Evolutionary conservation across 306 rosid species (phyloP).

Genomic region (Mucuna pruriens): DNA sequence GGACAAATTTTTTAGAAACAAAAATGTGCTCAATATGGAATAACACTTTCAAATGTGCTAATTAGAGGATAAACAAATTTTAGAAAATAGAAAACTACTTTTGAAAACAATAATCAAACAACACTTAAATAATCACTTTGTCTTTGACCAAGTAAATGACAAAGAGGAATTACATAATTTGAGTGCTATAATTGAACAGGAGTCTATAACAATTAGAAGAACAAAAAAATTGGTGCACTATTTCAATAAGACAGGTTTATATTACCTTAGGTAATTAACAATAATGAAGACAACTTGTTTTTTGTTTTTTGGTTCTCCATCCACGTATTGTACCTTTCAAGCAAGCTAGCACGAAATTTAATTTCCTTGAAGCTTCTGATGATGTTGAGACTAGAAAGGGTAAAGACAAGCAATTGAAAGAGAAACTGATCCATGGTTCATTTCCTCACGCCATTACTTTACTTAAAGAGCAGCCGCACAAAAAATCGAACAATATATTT

Average conservation of each 20-base stretch:
- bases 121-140: background rate
- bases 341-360: background rate
- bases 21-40: too few relatives aligned
- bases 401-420: conserved; percentile 22
- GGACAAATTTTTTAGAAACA: too few relatives aligned
- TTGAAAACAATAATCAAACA: background rate
- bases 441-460: conserved; percentile 18
- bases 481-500: background rate
- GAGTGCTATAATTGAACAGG: background rate
- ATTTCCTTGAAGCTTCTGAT: conserved; percentile 6
- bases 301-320: background rate
- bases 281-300: background rate
- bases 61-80: too few relatives aligned
- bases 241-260: background rate
- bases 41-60: too few relatives aligned
- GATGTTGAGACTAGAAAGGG: conserved; percentile 25
- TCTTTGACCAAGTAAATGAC: background rate
- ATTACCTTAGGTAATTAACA: background rate
- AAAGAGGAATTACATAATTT: background rate
- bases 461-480: background rate
- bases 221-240: background rate
- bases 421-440: background rate
- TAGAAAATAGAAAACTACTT: background rate
- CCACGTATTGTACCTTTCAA: conserved; percentile 4
- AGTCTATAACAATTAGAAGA: background rate